phyloP scores from a whole-genome alignment of 768 basidiomycete genomes.

The Aureoboletus auriporus region DNA sequence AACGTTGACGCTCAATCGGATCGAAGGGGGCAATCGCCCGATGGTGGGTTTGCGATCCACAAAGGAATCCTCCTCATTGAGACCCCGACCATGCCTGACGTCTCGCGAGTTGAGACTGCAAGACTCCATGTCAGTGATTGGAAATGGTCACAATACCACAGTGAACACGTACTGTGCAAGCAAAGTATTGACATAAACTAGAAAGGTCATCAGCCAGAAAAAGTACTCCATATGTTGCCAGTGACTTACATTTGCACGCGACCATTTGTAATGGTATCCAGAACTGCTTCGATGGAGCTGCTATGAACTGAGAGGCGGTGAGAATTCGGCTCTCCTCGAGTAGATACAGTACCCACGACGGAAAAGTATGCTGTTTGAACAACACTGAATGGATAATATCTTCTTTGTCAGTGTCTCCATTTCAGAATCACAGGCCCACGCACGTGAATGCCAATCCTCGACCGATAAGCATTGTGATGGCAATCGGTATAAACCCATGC shows the following conservation, averaged over 20 bases:
- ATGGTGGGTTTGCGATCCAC: conserved; percentile 2
- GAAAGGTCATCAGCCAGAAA: neutral
- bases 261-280: conserved; percentile 30
- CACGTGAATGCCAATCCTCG: conserved; percentile 25
- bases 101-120: conserved; percentile 26
- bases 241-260: conserved; percentile 18
- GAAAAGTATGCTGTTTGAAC: conserved; percentile 15
- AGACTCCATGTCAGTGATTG: neutral
- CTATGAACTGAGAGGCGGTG: conserved; percentile 20
- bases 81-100: conserved; percentile 12
- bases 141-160: neutral
- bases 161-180: conserved; percentile 20
- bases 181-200: conserved; percentile 28
- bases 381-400: conserved; percentile 5
- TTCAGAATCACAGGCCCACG: conserved; percentile 4
- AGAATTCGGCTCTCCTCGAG: neutral
- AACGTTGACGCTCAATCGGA: conserved; percentile 10
- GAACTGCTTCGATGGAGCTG: conserved; percentile 14
- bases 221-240: neutral
- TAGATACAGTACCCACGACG: conserved; percentile 14
- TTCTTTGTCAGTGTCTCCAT: neutral
- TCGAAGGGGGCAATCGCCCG: neutral
- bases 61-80: conserved; percentile 24
- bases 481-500: neutral
- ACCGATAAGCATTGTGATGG: conserved; percentile 3